These are phyloP conservation scores for Nothopassalora personata DNA, from an alignment of 2,329 filamentous ascomycete species.

Conservation along the genomic window DNA sequence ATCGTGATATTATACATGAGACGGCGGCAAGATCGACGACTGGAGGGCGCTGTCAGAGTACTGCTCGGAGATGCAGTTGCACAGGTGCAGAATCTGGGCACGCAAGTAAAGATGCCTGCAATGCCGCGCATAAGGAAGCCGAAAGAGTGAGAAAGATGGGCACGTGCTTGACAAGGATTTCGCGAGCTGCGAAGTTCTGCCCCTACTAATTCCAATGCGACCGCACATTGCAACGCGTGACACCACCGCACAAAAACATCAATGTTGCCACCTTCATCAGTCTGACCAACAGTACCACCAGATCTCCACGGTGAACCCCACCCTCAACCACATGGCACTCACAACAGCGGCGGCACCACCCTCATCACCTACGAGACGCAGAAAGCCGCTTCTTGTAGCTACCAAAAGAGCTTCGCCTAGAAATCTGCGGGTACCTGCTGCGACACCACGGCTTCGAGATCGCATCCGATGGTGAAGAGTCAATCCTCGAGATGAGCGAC, in stretches of 20 bases:
- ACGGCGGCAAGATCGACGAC: conserved; percentile 61
- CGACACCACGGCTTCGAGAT: not conserved
- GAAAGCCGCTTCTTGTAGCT: not conserved
- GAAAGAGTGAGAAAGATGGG: conserved; percentile 10
- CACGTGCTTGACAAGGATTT: not conserved
- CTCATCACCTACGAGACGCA: not conserved
- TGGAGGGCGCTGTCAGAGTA: conserved; percentile 69
- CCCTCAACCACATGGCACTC: not conserved
- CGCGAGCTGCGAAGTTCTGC: not conserved
- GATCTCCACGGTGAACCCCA: not conserved
- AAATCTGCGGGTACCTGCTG: not conserved
- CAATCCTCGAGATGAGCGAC: not conserved
- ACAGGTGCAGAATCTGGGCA: conserved; percentile 31
- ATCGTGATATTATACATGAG: conserved; percentile 68
- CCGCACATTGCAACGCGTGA: not conserved
- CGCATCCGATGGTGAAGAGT: not conserved
- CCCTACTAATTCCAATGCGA: not conserved
- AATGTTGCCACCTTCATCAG: too few species aligned
- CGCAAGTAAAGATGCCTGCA: conserved; percentile 31
- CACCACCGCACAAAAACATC: not conserved
- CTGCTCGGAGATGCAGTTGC: conserved; percentile 48
- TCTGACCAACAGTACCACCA: not conserved
- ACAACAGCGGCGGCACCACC: not conserved
- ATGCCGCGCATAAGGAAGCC: conserved; percentile 22
- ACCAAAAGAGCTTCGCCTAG: conserved; percentile 2